These are phyloP conservation scores for Blastocladiella emersonii DNA, from an alignment of 371 early-diverging fungal species.

Conservation along the genomic window DNA sequence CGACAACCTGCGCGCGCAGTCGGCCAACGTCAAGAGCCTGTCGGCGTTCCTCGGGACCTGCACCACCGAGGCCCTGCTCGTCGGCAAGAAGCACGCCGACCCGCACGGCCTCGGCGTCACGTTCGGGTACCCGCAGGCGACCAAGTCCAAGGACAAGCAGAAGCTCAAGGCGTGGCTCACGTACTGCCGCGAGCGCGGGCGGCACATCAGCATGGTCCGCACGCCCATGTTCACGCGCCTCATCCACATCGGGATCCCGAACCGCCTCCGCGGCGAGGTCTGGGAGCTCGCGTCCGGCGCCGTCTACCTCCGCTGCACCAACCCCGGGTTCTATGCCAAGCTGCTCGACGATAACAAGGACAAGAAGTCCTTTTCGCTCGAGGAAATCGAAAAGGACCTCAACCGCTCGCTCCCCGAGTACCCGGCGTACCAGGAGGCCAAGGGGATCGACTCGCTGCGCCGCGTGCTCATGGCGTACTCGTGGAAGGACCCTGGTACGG, in stretches of 20 bases:
- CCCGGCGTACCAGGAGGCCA: constrained; percentile 72
- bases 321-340: constrained; percentile 64
- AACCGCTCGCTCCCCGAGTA: constrained; percentile 85
- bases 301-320: constrained; percentile 68
- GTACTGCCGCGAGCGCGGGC: constrained; percentile 53
- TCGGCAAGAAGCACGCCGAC: constrained; percentile 34
- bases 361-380: constrained; percentile 33
- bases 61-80: constrained; percentile 52
- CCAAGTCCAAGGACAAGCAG: constrained; percentile 55
- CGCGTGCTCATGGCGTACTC: constrained; percentile 77
- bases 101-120: constrained; percentile 53
- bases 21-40: not conserved
- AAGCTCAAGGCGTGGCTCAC: constrained; percentile 21
- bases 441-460: constrained; percentile 81
- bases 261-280: constrained; percentile 79
- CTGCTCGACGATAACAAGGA: constrained; percentile 45
- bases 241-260: constrained; percentile 83
- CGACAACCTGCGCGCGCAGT: constrained; percentile 31
- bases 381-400: constrained; percentile 96
- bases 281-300: constrained; percentile 93
- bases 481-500: constrained; percentile 46
- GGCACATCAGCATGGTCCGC: constrained; percentile 74
- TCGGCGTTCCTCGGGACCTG: constrained; percentile 57
- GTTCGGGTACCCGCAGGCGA: constrained; percentile 75
- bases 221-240: constrained; percentile 74